Percentiles rank a stretch among this genome's conserved stretches.
phyloP scores from a whole-genome alignment of 306 rosid genomes.

The Geum urbanum region DNA sequence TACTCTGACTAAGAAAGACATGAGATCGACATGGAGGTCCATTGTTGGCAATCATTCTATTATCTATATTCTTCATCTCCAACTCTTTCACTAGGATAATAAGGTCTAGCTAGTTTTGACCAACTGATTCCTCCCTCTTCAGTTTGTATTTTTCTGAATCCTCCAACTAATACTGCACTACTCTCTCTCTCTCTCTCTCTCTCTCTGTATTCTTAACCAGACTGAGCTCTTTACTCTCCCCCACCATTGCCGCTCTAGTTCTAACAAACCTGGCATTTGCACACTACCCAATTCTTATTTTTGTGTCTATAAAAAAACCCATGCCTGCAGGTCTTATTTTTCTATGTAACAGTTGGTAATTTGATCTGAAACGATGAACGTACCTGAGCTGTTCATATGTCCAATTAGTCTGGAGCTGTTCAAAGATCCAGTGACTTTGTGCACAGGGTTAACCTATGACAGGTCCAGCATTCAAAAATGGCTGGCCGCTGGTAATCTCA shows the following conservation, averaged over 20 bases:
- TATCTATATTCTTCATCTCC: slow-evolving; percentile 30
- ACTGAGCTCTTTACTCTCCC: slow-evolving; percentile 10
- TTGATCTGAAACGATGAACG: slow-evolving; percentile 40
- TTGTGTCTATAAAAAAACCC: background rate
- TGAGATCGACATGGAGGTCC: slow-evolving; percentile 38
- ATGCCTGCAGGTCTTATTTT: background rate
- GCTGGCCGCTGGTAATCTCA: slow-evolving; percentile 71
- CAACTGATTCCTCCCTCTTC: slow-evolving; percentile 5
- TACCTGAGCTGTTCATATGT: slow-evolving; percentile 74
- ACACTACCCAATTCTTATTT: background rate
- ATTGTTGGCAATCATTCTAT: slow-evolving; percentile 34
- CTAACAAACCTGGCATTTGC: background rate
- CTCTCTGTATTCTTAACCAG: slow-evolving; percentile 20
- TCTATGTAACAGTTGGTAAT: background rate
- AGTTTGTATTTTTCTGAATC: slow-evolving; percentile 22
- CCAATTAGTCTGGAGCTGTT: slow-evolving; percentile 82
- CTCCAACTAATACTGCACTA: slow-evolving; percentile 36
- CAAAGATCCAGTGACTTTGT: slow-evolving; percentile 74
- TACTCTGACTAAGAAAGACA: slow-evolving; percentile 44
- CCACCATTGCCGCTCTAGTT: background rate
- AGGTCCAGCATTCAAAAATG: slow-evolving; percentile 75
- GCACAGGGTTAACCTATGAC: slow-evolving; percentile 89
- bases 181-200: slow-evolving; percentile 27
- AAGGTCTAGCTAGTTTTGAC: slow-evolving; percentile 24
- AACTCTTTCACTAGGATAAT: slow-evolving; percentile 31